Conservation (phyloP, 371 early-diverging fungal species). For the Catenaria anguillulae region DNA sequence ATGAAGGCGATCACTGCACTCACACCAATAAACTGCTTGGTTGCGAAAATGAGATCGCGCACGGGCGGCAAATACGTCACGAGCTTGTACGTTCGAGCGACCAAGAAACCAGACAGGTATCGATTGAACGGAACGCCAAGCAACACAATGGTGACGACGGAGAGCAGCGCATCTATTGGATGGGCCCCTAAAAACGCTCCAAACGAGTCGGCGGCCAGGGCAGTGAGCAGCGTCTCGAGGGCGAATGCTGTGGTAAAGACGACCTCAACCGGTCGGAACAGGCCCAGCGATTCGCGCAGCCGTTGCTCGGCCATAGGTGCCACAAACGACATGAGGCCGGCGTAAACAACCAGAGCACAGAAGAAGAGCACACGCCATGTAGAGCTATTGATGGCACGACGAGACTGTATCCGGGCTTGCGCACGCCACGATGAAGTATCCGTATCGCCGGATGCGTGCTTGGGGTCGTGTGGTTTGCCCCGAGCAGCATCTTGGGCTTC, state of each 20-base stretch:
- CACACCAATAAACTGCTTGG: conserved; percentile 20
- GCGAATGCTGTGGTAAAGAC: conserved; percentile 37
- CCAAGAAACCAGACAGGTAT: conserved; percentile 46
- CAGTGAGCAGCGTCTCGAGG: conserved; percentile 34
- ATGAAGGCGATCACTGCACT: conserved; percentile 39
- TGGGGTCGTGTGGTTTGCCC: too few relatives aligned
- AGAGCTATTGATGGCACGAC: too few relatives aligned
- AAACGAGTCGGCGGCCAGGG: conserved; percentile 28
- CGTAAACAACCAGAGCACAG: background rate
- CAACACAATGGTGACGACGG: conserved; percentile 32
- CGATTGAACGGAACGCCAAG: conserved; percentile 24
- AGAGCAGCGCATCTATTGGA: conserved; percentile 28
- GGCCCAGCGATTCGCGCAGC: too few relatives aligned
- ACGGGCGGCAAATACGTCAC: conserved; percentile 40
- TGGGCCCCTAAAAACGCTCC: conserved; percentile 7
- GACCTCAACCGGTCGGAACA: conserved; percentile 16
- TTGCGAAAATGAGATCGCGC: conserved; percentile 25
- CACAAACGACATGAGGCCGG: background rate
- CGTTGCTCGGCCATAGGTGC: too few relatives aligned
- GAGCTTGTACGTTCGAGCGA: conserved; percentile 39
- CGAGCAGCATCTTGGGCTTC: too few relatives aligned
- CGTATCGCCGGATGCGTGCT: too few relatives aligned
- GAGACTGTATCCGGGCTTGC: too few relatives aligned
- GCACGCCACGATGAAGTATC: too few relatives aligned
- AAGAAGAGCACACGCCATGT: background rate